Evolutionary conservation across 352 stramenopile genomes (phyloP), one percentile per base, ranked within the genome.

Genomic region (Globisporangium cylindrosporum): DNA sequence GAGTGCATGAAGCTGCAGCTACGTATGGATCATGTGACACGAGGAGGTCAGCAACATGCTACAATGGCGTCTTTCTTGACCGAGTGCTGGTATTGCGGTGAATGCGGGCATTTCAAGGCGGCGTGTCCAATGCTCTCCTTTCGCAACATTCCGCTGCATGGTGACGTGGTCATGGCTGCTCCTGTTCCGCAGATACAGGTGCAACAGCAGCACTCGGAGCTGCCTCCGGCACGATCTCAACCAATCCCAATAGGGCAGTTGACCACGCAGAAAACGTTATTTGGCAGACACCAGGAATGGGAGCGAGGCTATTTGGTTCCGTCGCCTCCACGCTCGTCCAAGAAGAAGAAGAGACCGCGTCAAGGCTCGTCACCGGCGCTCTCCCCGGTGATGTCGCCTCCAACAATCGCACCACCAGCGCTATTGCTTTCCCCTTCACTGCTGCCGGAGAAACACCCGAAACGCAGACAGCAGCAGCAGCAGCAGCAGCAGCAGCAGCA

Each of bases 51-150:
- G 27, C 32, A 38, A 41, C 49, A n/a, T 18, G 20, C n/a, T n/a
- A 73, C 62, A 54, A 59, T 69, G 18, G 51, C 71, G 25, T 65
- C 73, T 14, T 65, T 73, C 9, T 65, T 85, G 22, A 73, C 74
- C 1, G 83, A 92, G 38, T 94, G 86, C 70, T 94, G 86, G 86
- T 94, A 94, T 59, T 94, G 86, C 51, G 86, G 86, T 6, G 80
- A 84, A 46, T 74, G 79, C 22, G 84, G 84, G 0, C 86, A 94
- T 64, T 88, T 88, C 66, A 94, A 94, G 71, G 78, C 79, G 22
- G 75, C 84, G 65, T 94, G 84, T 56, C 86, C 86, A 22, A 86
- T 92, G 75, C 77, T 87, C 22, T 84, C 77, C 22, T 89, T 87
- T 60, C 79, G 73, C 4, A 65, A 81, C 48, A 89, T 89, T 34